phyloP scores from a whole-genome alignment of 768 basidiomycete genomes.

The Mycena amicta region DNA sequence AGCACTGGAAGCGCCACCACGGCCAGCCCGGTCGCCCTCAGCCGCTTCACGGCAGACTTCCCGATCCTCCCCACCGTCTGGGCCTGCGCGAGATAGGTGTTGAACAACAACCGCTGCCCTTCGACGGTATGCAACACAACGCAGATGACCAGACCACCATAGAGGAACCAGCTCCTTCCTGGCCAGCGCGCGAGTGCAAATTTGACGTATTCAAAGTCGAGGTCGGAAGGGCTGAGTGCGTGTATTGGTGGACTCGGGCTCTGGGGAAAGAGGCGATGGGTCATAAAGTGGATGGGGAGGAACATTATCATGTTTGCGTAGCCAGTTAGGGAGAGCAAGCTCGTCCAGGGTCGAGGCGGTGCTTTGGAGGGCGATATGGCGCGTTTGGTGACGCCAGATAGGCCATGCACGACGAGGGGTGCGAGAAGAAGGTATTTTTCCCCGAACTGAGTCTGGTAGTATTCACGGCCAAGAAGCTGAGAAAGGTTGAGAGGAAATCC shows the following conservation, averaged over 20 bases:
- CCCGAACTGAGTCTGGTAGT: constrained; percentile 74
- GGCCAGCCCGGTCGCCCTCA: constrained; percentile 33
- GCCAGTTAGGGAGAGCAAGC: constrained; percentile 63
- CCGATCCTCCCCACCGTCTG: constrained; percentile 25
- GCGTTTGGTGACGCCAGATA: constrained; percentile 58
- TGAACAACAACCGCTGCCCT: constrained; percentile 57
- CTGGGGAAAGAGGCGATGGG: constrained; percentile 64
- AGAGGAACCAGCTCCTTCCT: constrained; percentile 59
- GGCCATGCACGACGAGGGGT: constrained; percentile 67
- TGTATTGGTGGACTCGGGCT: constrained; percentile 49
- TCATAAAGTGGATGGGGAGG: constrained; percentile 69
- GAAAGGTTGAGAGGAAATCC: not conserved
- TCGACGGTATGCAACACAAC: constrained; percentile 65
- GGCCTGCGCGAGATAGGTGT: constrained; percentile 43
- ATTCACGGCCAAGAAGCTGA: constrained; percentile 81
- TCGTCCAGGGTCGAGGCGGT: constrained; percentile 28
- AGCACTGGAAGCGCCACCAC: constrained; percentile 53
- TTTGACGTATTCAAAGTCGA: constrained; percentile 86
- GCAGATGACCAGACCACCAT: constrained; percentile 59
- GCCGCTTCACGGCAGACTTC: constrained; percentile 25
- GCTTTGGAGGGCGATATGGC: constrained; percentile 25
- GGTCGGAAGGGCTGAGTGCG: constrained; percentile 69
- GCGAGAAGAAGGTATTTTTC: constrained; percentile 70
- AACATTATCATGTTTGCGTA: constrained; percentile 59
- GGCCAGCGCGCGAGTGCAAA: constrained; percentile 66